Conservation (phyloP, 257 asterid genomes). For the Plantago major region DNA sequence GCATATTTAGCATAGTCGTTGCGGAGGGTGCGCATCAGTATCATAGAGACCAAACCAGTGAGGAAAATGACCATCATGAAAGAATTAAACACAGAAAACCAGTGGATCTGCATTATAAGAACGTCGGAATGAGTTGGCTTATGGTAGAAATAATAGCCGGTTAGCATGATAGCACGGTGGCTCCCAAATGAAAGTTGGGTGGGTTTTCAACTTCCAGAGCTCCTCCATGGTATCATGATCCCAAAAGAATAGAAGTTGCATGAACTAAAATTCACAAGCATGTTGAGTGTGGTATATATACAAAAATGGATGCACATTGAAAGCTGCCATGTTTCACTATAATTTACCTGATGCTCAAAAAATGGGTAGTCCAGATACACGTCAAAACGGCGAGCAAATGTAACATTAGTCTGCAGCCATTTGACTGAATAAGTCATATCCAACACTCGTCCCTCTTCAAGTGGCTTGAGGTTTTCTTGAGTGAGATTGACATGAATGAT, state of each 20-base stretch:
- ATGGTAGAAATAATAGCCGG: slow-evolving; percentile 9
- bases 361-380: slow-evolving; percentile 81
- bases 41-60: slow-evolving; percentile 76
- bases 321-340: slow-evolving; percentile 1
- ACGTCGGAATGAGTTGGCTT: slow-evolving; percentile 11
- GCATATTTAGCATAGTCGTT: slow-evolving; percentile 76
- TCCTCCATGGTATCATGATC: background rate
- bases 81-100: slow-evolving; percentile 79
- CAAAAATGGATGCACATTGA: background rate
- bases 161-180: background rate
- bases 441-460: slow-evolving; percentile 55
- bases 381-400: slow-evolving; percentile 68
- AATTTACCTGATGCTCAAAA: slow-evolving; percentile 71
- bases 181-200: background rate
- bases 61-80: slow-evolving; percentile 87
- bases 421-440: slow-evolving; percentile 77
- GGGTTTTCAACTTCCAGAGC: background rate
- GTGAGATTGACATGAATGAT: slow-evolving; percentile 68
- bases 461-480: slow-evolving; percentile 57
- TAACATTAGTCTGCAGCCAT: slow-evolving; percentile 58
- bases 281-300: background rate
- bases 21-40: slow-evolving; percentile 78
- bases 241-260: slow-evolving; percentile 9
- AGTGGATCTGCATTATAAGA: slow-evolving; percentile 60
- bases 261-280: background rate